Conservation (phyloP, 23 red algal species). For the Gracilaria gracilis region DNA sequence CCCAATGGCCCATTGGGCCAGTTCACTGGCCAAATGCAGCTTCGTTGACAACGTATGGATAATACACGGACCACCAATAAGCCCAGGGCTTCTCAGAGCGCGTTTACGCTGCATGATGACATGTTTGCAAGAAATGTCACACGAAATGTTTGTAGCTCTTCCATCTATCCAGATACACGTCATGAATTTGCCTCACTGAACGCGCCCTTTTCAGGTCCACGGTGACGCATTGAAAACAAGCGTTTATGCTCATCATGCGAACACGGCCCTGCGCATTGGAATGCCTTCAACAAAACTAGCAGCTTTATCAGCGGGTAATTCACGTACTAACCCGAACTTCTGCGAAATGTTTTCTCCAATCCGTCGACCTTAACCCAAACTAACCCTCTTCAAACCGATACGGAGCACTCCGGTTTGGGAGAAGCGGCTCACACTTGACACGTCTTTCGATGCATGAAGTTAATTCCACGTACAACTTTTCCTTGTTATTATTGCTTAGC, state of each 20-base stretch:
- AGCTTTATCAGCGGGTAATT: not conserved
- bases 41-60: not conserved
- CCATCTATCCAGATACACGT: not conserved
- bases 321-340: not conserved
- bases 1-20: too few species aligned
- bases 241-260: not conserved
- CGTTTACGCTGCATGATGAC: too few species aligned
- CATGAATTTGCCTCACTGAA: not conserved
- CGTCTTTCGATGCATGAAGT: not conserved
- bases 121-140: too few species aligned
- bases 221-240: slow-evolving; percentile 7
- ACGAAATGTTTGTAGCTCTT: not conserved
- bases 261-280: not conserved
- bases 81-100: too few species aligned
- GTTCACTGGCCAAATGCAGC: not conserved
- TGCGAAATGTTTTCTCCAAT: not conserved
- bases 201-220: slow-evolving; percentile 38
- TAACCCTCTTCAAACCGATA: not conserved
- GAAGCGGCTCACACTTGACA: not conserved
- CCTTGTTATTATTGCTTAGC: not conserved
- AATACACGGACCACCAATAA: not conserved
- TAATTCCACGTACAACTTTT: not conserved
- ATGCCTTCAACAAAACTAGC: not conserved
- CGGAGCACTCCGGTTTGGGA: not conserved
- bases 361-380: not conserved